Conservation (phyloP, 192 early-diverging fungal species). For the Podila minutissima region DNA sequence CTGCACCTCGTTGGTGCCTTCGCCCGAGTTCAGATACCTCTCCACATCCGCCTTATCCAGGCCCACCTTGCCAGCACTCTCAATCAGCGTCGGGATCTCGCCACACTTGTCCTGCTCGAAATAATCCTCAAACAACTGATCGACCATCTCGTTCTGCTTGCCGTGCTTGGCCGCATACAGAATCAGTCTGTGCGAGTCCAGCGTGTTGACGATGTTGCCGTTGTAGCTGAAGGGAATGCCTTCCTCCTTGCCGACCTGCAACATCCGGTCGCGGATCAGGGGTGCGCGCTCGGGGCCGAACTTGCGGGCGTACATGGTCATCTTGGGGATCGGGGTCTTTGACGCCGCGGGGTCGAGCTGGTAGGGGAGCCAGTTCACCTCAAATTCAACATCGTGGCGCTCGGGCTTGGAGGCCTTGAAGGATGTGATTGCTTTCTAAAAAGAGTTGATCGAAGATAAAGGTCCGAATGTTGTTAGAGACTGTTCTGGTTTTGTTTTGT, state of each 20-base stretch:
- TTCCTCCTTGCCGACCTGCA: slow-evolving; percentile 63
- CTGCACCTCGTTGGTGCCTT: slow-evolving; percentile 62
- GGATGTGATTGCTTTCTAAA: slow-evolving; percentile 38
- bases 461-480: not conserved
- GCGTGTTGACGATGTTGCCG: slow-evolving; percentile 70
- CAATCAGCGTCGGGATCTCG: slow-evolving; percentile 65
- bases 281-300: slow-evolving; percentile 68
- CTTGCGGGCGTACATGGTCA: slow-evolving; percentile 66
- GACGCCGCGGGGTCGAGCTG: slow-evolving; percentile 74
- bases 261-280: slow-evolving; percentile 64
- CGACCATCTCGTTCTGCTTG: slow-evolving; percentile 66
- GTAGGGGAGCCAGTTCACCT: slow-evolving; percentile 73
- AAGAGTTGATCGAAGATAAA: not conserved
- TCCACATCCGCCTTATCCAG: slow-evolving; percentile 60
- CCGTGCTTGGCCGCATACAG: slow-evolving; percentile 61
- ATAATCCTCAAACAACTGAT: slow-evolving; percentile 72
- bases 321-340: slow-evolving; percentile 59
- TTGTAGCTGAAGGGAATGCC: slow-evolving; percentile 75
- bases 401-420: slow-evolving; percentile 58
- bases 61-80: slow-evolving; percentile 66
- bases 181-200: slow-evolving; percentile 75
- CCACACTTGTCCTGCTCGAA: slow-evolving; percentile 79
- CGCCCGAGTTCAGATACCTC: slow-evolving; percentile 63
- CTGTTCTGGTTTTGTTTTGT: not conserved
- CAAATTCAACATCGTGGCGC: slow-evolving; percentile 60